These are phyloP conservation scores for Metarhizium sp. DNA, from an alignment of 2,329 filamentous ascomycete species.

Conservation along the genomic window DNA sequence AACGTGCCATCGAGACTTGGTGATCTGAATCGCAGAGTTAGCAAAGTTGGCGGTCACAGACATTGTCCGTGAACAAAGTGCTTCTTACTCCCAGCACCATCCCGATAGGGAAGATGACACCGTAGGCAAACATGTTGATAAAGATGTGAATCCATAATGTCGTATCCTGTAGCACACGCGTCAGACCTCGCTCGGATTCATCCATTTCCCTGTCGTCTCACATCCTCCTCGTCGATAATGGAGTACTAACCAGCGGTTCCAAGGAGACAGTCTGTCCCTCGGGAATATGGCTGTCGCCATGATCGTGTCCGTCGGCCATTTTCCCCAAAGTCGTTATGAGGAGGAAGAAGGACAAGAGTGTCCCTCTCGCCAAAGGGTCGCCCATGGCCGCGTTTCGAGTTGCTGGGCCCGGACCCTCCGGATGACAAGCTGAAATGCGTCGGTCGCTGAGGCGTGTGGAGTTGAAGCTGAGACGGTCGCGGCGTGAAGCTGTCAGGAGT, in stretches of 20 bases:
- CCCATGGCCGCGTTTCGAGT: conserved; percentile 15
- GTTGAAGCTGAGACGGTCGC: not conserved
- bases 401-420: conserved; percentile 1
- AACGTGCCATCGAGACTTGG: conserved; percentile 88
- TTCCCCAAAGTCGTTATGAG: conserved; percentile 15
- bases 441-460: not conserved
- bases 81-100: conserved; percentile 82
- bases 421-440: not conserved
- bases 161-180: conserved; percentile 46
- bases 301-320: conserved; percentile 33
- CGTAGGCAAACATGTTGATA: conserved; percentile 78
- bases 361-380: conserved; percentile 4
- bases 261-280: conserved; percentile 60
- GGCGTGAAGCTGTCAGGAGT: no score
- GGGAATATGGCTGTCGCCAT: conserved; percentile 45
- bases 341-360: conserved; percentile 11
- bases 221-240: not conserved
- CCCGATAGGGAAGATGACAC: conserved; percentile 83
- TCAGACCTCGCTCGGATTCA: conserved; percentile 19
- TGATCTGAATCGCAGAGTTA: conserved; percentile 47
- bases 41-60: not conserved
- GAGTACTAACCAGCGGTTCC: conserved; percentile 58
- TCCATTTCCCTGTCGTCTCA: not conserved
- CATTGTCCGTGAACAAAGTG: no score
- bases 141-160: conserved; percentile 93